Evolutionary conservation across 345 rosid genomes (phyloP).

Genomic region (Populus ilicifolia): DNA sequence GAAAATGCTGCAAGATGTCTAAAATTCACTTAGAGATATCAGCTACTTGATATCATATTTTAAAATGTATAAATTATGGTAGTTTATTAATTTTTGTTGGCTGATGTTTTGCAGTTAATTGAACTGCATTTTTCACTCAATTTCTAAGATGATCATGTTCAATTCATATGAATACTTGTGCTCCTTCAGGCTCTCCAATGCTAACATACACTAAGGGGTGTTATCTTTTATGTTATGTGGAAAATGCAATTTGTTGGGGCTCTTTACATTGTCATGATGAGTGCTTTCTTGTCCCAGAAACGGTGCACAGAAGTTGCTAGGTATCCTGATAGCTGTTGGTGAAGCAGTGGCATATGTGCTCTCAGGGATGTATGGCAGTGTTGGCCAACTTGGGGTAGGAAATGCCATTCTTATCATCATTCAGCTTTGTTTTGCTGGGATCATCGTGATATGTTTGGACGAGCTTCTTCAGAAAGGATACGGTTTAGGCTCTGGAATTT

Average conservation of each 20-base stretch:
- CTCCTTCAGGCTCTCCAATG: not conserved
- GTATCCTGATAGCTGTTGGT: slow-evolving; percentile 70
- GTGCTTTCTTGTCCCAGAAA: slow-evolving; percentile 39
- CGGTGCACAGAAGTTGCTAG: slow-evolving; percentile 80
- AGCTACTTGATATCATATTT: not conserved
- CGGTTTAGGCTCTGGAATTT: slow-evolving; percentile 79
- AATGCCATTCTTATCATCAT: slow-evolving; percentile 74
- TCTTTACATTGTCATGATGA: not conserved
- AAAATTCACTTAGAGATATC: not conserved
- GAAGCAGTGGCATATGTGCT: slow-evolving; percentile 84
- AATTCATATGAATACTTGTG: not conserved
- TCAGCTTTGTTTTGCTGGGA: slow-evolving; percentile 80
- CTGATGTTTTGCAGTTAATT: not conserved
- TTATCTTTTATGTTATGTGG: not conserved
- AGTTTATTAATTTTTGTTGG: not conserved
- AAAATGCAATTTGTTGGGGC: not conserved
- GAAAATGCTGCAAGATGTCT: not conserved
- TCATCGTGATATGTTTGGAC: slow-evolving; percentile 76
- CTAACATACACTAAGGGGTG: not conserved
- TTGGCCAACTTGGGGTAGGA: slow-evolving; percentile 75
- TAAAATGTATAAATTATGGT: not conserved
- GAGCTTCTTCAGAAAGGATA: slow-evolving; percentile 84
- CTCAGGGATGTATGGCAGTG: slow-evolving; percentile 82
- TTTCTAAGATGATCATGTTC: not conserved
- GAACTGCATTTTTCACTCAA: not conserved